Base-by-base conservation (phyloP, 768 basidiomycete genomes). In the Boletus pseudo-olivaceus region DNA sequence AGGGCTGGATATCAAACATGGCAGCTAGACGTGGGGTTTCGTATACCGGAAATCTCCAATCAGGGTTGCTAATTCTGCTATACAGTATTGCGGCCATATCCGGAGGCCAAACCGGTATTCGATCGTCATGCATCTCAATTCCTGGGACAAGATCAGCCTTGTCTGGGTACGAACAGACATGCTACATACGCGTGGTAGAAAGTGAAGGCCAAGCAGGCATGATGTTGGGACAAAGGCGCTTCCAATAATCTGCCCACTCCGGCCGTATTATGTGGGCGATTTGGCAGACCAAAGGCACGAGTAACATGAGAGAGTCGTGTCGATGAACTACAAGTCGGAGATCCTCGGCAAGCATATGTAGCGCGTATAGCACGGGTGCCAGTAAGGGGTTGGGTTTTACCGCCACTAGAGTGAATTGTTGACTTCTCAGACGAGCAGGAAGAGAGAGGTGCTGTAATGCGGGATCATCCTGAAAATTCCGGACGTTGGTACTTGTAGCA, bases 241-340 rank as follows among this genome's bases (percentile, higher is more conserved):
- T 87, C 94, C 93, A 96, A 65, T 94, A 94, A 70, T 97, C 93
- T 7, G 82, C 82, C 94, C 93, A 96, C 64, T 93, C 93, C 0
- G 85, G 83, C 19, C 89, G 82, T 15, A 90, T 79, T 14, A 81
- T 73, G 23, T 78, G 64, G 50, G 86, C 84, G 53, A 88, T 68
- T 5, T 76, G 75, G 64, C 86, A 87, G 30, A 90, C 78, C 30
- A 89, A 59, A 8, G 83, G 81, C 9, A 78, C 84, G 10, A 94
- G 72, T 48, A 74, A 70, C 39, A 79, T 62, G 35, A 94, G 73
- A 2, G 78, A 78, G 40, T 78, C 71, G 43, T 85, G 83, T 20
- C 78, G 75, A 55, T 81, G 73, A 12, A 82, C 69, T n/a, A 77
- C 72, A 2, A 90, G 73, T 15, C 85, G 79, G 32, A 87, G 67